A percentile compares a stretch with the other conserved stretches of the same genome.
Evolutionary conservation across 2,329 filamentous ascomycete species (phyloP).

Genomic region (Trichoderma citrinoviride): DNA sequence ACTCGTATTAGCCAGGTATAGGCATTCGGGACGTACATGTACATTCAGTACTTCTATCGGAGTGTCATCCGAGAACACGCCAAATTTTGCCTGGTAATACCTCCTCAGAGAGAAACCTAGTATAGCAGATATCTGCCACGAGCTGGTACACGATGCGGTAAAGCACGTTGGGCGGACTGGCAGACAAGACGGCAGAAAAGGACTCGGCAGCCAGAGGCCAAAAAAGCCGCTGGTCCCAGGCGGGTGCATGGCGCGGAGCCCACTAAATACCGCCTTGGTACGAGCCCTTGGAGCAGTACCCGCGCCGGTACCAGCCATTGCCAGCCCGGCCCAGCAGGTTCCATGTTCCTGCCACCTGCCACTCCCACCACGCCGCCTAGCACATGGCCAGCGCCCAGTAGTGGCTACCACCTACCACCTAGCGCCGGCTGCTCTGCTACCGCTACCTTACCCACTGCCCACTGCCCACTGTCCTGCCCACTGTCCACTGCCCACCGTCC

Average conservation of each 20-base stretch:
- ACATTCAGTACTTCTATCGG: slow-evolving; percentile 2
- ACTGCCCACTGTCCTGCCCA: no score
- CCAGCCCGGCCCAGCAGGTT: no score
- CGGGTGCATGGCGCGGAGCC: background rate
- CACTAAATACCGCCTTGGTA: slow-evolving; percentile 1
- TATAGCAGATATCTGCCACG: no score
- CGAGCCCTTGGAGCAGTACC: background rate
- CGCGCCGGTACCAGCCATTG: background rate
- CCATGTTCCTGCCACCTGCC: no score
- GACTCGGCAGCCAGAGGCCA: slow-evolving; percentile 8
- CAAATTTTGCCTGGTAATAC: no score
- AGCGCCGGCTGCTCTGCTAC: slow-evolving; percentile 4
- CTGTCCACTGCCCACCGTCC: background rate
- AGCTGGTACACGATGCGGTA: slow-evolving; percentile 7
- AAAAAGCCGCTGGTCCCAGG: slow-evolving; percentile 21
- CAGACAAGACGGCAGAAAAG: slow-evolving; percentile 12
- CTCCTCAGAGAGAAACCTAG: no score
- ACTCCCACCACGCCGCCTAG: background rate
- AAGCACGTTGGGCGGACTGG: slow-evolving; percentile 13
- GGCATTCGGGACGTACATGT: no score
- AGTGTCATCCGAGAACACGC: background rate
- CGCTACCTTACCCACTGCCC: background rate
- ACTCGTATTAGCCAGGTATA: no score
- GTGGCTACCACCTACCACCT: slow-evolving; percentile 1
- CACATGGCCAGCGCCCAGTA: background rate